Evolutionary conservation across 2,329 filamentous ascomycete genomes (phyloP), one percentile per base, ranked within the genome.

Genomic region (Chaetoscypha palmicola): DNA sequence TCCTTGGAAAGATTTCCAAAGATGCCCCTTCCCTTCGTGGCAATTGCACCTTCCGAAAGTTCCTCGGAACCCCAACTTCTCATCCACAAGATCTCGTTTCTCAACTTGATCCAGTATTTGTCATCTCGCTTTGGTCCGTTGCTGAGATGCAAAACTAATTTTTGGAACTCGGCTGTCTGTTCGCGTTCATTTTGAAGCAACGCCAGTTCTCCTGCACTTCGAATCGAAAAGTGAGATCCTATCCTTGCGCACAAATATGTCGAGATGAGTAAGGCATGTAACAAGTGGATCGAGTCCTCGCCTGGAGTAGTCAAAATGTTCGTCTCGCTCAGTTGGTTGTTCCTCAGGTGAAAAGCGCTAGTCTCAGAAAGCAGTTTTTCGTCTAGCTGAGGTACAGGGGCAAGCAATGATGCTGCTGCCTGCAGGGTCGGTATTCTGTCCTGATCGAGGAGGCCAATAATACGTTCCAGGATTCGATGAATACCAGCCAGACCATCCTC

Each of bases 1-100:
- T 77, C 73, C 42, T 66, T 70, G 11, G 73, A 65, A 3, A 92
- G 66, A 49, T 72, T 73, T 1, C 81, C 77, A 47, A 82, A 72
- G 26, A 63, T 53, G 40, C 62, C 61, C 8, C 77, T 66, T 17
- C 81, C 76, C 28, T 66, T 45, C 16, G 52, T 51, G 22, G 38
- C 47, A 19, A 56, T 56, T 5, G 59, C 53, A 24, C 64, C 64
- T 38, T 65, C 63, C 14, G 50, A 46, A 38, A 52, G 58, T 42
- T 73, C 65, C 47, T 74, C 69, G 19, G 71, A 70, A 24, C 81
- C 81, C 85, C 85, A 90, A 56, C 75, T 74, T 58, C 80, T 78
- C 22, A 91, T 68, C 86, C 86, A 91, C 3, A 88, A 60, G 7
- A 90, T 63, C 54, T 82, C 79, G 32, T 74, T 73, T 45, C 84